Evolutionary conservation across 2,329 filamentous ascomycete species (phyloP).

Genomic region (Aspergillus felis): DNA sequence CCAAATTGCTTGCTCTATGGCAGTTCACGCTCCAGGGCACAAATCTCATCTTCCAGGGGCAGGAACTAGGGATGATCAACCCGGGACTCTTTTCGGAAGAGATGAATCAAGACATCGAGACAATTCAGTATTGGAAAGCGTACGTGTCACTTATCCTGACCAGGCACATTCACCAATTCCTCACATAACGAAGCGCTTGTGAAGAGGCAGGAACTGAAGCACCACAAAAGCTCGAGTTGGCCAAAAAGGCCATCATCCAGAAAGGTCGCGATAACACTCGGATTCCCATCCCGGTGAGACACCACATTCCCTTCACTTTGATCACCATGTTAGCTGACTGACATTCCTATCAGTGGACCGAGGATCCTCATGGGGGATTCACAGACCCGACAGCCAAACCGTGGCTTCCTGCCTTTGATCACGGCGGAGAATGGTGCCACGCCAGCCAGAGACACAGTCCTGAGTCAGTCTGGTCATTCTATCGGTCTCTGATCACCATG

Average conservation of each 20-base stretch:
- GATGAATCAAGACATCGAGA: constrained; percentile 51
- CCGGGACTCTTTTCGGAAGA: constrained; percentile 40
- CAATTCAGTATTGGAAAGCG: constrained; percentile 48
- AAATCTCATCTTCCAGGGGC: constrained; percentile 49
- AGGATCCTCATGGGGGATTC: constrained; percentile 13
- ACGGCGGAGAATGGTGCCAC: constrained; percentile 57
- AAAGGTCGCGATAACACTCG: constrained; percentile 29
- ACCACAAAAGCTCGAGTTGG: constrained; percentile 20
- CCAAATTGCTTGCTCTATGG: constrained; percentile 35
- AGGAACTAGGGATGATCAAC: constrained; percentile 51
- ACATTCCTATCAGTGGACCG: constrained; percentile 11
- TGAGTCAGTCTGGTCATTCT: constrained; percentile 54
- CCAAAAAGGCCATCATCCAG: constrained; percentile 23
- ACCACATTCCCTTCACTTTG: neutral
- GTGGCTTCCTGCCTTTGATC: constrained; percentile 64
- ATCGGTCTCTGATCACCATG: constrained; percentile 50
- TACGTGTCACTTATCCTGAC: constrained; percentile 3
- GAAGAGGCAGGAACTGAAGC: constrained; percentile 13
- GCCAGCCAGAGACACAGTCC: constrained; percentile 27
- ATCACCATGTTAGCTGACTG: neutral
- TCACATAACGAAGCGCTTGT: constrained; percentile 13
- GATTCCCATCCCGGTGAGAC: constrained; percentile 21
- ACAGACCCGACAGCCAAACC: constrained; percentile 34
- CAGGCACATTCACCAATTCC: neutral
- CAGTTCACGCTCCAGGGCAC: constrained; percentile 54